A percentile compares a stretch with the other conserved stretches of the same genome.
phyloP scores from a whole-genome alignment of 2,329 filamentous ascomycete genomes.

The Lojkania enalia region DNA sequence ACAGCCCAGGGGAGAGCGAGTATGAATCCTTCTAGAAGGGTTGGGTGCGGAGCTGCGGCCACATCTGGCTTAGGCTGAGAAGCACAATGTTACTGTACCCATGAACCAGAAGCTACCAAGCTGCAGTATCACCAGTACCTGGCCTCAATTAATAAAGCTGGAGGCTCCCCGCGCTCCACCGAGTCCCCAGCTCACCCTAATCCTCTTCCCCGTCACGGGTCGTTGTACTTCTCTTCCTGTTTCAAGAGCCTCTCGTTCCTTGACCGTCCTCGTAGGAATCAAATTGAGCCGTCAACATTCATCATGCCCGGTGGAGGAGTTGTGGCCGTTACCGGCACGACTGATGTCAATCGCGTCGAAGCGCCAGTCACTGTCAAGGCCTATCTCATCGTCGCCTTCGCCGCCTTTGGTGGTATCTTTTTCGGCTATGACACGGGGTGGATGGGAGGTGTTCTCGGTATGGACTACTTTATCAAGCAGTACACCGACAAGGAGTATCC shows the following conservation, averaged over 20 bases:
- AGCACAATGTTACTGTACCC: conserved; percentile 41
- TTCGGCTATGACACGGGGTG: conserved; percentile 81
- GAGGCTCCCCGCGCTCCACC: conserved; percentile 21
- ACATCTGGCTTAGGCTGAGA: conserved; percentile 27
- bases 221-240: conserved; percentile 19
- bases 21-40: conserved; percentile 38
- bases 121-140: conserved; percentile 36
- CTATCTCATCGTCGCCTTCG: conserved; percentile 53
- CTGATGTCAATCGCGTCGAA: conserved; percentile 60
- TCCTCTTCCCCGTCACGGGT: conserved; percentile 25
- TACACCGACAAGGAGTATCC: conserved; percentile 40
- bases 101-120: conserved; percentile 35
- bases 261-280: conserved; percentile 12
- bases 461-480: conserved; percentile 45
- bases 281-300: conserved; percentile 20
- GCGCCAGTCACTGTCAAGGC: conserved; percentile 54
- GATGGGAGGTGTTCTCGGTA: conserved; percentile 67
- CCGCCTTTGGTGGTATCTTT: conserved; percentile 64
- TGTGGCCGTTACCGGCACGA: conserved; percentile 40
- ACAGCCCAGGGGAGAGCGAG: conserved; percentile 15
- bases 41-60: conserved; percentile 36
- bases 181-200: conserved; percentile 24
- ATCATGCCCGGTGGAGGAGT: conserved; percentile 44
- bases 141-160: conserved; percentile 35
- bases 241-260: conserved; percentile 19